These are phyloP conservation scores for Colletotrichum theobromicola DNA, from an alignment of 2,329 filamentous ascomycete species.

Conservation along the genomic window DNA sequence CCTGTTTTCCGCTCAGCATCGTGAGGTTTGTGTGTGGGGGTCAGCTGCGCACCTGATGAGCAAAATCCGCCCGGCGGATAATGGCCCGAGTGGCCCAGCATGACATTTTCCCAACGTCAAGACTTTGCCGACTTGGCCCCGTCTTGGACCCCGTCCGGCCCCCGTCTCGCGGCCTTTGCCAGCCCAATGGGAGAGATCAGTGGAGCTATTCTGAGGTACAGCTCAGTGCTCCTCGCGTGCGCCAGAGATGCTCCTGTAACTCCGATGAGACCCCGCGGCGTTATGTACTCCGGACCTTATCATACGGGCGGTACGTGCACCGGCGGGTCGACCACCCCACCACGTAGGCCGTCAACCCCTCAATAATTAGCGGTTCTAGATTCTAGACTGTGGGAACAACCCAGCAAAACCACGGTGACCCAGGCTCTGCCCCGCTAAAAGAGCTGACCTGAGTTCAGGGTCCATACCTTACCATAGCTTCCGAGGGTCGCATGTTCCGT, in stretches of 20 bases:
- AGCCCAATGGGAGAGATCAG: conserved; percentile 8
- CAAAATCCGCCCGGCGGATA: conserved; percentile 16
- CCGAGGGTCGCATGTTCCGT: conserved; percentile 19
- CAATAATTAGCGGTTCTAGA: conserved; percentile 20
- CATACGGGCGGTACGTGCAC: conserved; percentile 13
- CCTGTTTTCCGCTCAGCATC: neutral
- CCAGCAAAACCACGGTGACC: neutral
- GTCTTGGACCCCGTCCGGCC: neutral
- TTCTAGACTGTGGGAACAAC: conserved; percentile 15
- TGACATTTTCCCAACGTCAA: conserved; percentile 15
- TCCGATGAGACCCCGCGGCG: neutral
- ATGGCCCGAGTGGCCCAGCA: conserved; percentile 18
- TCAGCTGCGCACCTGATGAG: conserved; percentile 2
- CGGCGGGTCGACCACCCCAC: conserved; percentile 6
- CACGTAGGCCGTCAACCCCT: conserved; percentile 6
- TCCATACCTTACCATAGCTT: conserved; percentile 23
- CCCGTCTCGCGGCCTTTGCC: neutral
- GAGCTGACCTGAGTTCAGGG: conserved; percentile 21
- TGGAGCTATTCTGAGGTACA: neutral
- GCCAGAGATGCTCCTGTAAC: neutral
- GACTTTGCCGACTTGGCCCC: neutral
- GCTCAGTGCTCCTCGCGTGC: neutral
- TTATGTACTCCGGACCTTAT: conserved; percentile 20
- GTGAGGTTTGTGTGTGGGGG: neutral
- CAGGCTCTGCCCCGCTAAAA: conserved; percentile 1